A percentile compares a stretch with the other conserved stretches of the same genome.
These are phyloP conservation scores for Phytophthora sp. DNA, from an alignment of 352 stramenopile genomes.

Conservation along the genomic window DNA sequence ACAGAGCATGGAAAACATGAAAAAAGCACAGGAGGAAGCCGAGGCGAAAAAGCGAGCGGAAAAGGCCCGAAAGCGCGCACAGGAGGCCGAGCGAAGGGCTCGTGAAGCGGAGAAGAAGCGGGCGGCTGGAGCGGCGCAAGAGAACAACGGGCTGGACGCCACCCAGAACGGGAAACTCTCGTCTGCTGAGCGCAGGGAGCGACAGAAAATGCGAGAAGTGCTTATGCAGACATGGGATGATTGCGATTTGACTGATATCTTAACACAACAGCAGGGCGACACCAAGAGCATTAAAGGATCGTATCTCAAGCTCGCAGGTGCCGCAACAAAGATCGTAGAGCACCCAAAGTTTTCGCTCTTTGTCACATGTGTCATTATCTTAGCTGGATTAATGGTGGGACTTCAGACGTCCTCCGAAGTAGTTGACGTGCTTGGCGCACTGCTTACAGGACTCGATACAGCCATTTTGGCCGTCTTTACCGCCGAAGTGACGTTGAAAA, in stretches of 20 bases:
- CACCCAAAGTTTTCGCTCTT: slow-evolving; percentile 65
- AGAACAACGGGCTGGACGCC: not conserved
- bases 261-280: slow-evolving; percentile 56
- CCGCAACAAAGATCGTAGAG: slow-evolving; percentile 62
- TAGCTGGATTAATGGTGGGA: slow-evolving; percentile 78
- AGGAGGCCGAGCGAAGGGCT: slow-evolving; percentile 55
- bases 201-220: slow-evolving; percentile 78
- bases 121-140: slow-evolving; percentile 18
- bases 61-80: slow-evolving; percentile 61
- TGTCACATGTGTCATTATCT: slow-evolving; percentile 80
- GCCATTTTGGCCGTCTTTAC: slow-evolving; percentile 82
- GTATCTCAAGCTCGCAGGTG: slow-evolving; percentile 52
- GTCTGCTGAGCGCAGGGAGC: slow-evolving; percentile 57
- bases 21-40: slow-evolving; percentile 69
- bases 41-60: slow-evolving; percentile 63
- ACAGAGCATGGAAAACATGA: slow-evolving; percentile 90
- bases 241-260: slow-evolving; percentile 70
- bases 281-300: slow-evolving; percentile 52
- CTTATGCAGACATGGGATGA: slow-evolving; percentile 81
- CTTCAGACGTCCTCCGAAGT: slow-evolving; percentile 73
- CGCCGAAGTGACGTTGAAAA: slow-evolving; percentile 76
- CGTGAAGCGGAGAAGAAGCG: slow-evolving; percentile 52
- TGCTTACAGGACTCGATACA: slow-evolving; percentile 61
- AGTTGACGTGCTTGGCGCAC: slow-evolving; percentile 50
- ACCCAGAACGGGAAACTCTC: slow-evolving; percentile 52